Percentiles rank a stretch among this genome's conserved stretches.
Evolutionary conservation across 257 asterid species (phyloP).

Genomic region (Salvia miltiorrhiza): DNA sequence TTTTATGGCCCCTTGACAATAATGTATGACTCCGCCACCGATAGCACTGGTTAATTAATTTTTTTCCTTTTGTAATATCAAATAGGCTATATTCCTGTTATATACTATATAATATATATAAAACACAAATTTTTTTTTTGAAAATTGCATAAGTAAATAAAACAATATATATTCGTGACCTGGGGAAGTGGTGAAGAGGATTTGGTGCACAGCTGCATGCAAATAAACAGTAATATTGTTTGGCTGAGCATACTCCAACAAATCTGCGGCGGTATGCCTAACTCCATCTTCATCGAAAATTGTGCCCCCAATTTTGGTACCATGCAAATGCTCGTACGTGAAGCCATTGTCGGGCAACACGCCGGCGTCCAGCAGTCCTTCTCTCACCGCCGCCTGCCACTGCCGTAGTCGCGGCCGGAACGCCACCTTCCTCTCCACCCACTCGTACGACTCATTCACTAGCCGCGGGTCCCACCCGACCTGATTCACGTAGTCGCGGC

Average conservation of each 20-base stretch:
- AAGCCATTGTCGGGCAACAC: conserved; percentile 44
- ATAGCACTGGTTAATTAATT: too few species aligned
- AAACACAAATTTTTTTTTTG: too few species aligned
- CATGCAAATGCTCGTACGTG: conserved; percentile 54
- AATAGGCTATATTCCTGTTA: too few species aligned
- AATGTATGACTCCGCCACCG: too few species aligned
- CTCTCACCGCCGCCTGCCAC: conserved; percentile 80
- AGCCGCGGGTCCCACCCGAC: conserved; percentile 57
- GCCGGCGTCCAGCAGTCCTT: conserved; percentile 63
- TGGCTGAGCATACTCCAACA: conserved; percentile 66
- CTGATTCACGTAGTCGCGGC: conserved; percentile 28
- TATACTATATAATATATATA: too few species aligned
- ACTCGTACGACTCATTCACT: conserved; percentile 59
- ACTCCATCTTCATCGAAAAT: conserved; percentile 57
- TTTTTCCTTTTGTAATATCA: too few species aligned
- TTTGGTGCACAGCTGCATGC: conserved; percentile 52
- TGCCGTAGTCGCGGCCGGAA: conserved; percentile 39
- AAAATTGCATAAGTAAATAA: too few species aligned
- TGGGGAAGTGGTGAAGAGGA: conserved; percentile 35
- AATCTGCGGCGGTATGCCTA: conserved; percentile 81
- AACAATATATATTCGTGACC: too few species aligned
- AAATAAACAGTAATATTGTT: conserved; percentile 38
- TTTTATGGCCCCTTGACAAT: too few species aligned
- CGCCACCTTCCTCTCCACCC: conserved; percentile 82
- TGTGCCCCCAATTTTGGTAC: conserved; percentile 78